A percentile compares a stretch with the other conserved stretches of the same genome.
These are phyloP conservation scores for Penicillium odoratum DNA, from an alignment of 495 filamentous ascomycete species.

Conservation along the genomic window DNA sequence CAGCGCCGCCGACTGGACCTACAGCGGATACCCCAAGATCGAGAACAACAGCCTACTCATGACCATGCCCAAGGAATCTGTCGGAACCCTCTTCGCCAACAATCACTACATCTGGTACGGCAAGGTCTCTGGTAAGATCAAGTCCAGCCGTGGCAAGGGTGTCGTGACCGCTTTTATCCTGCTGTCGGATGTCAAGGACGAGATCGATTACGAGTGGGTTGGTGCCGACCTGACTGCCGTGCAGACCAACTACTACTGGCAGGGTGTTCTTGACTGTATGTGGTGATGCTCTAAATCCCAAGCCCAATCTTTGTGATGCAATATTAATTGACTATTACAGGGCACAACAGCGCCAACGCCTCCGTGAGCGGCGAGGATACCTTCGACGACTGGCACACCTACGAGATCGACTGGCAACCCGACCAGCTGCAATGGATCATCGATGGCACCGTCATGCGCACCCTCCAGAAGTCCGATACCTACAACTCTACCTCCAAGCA, in stretches of 20 bases:
- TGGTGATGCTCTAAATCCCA: conserved; percentile 6
- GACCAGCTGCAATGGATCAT: conserved; percentile 82
- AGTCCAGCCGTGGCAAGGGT: conserved; percentile 79
- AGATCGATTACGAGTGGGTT: conserved; percentile 96
- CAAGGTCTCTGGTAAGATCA: conserved; percentile 81
- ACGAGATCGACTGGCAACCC: conserved; percentile 90
- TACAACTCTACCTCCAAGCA: conserved; percentile 81
- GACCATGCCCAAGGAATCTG: conserved; percentile 84
- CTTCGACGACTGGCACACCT: conserved; percentile 79
- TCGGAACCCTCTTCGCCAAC: conserved; percentile 80
- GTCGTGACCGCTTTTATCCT: conserved; percentile 97
- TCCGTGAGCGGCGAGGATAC: conserved; percentile 64
- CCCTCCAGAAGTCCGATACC: conserved; percentile 70
- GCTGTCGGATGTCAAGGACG: conserved; percentile 91
- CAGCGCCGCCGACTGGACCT: conserved; percentile 78
- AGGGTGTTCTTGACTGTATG: conserved; percentile 91
- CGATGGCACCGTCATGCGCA: conserved; percentile 74
- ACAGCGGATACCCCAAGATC: conserved; percentile 68
- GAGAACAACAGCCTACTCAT: conserved; percentile 66
- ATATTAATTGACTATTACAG: conserved; percentile 39
- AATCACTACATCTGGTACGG: conserved; percentile 97
- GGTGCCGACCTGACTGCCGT: conserved; percentile 73
- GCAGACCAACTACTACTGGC: conserved; percentile 97
- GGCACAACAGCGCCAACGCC: conserved; percentile 71
- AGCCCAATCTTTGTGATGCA: background rate